Evolutionary conservation across 805 yeast genomes (phyloP), one percentile per base, ranked within the genome.

Genomic region (Yarrowia porcina): DNA sequence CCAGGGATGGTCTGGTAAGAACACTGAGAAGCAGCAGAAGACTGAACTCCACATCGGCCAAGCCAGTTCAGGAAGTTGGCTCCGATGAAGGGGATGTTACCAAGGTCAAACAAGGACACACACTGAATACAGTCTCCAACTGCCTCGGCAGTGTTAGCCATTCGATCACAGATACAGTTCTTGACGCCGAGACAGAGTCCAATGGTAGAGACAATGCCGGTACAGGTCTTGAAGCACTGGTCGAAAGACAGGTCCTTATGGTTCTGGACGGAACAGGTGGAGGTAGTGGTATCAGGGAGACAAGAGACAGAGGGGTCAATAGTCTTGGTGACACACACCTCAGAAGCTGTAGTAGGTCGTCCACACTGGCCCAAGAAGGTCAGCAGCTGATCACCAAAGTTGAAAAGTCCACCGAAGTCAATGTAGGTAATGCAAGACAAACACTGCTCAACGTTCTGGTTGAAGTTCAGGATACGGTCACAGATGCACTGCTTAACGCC

Each of bases 1-100:
- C 61, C 61, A 9, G 61, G 7, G 21, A 54, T 38, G 28, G 61
- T 54, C 35, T 27, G 38, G 28, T 27, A 39, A 8, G 11, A 10
- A n/a, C 49, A 54, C 28, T 27, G 17, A 15, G 21, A 25, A 21
- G 27, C 23, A 18, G 61, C 28, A 4, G 5, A 5, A 11, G 30
- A 35, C 30, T 35, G 11, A n/a, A 50, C 33, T 2, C 42, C 42
- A 39, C 61, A 54, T 3, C 7, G 6, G 1, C 45, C 47, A 8
- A 54, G 13, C 47, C 45, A 54, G 47, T 54, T 39, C 7, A 54
- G 28, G 47, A 54, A 54, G 47, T 54, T 38, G 36, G 45, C 61
- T 5, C 27, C 45, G 18, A 39, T 15, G 27, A 38, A 27, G 10
- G 61, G 45, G 15, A 54, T 18, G 21, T 21, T 18, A 13, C 61